phyloP scores from a whole-genome alignment of 176 grass and related monocot species.

The Carex parvula region DNA sequence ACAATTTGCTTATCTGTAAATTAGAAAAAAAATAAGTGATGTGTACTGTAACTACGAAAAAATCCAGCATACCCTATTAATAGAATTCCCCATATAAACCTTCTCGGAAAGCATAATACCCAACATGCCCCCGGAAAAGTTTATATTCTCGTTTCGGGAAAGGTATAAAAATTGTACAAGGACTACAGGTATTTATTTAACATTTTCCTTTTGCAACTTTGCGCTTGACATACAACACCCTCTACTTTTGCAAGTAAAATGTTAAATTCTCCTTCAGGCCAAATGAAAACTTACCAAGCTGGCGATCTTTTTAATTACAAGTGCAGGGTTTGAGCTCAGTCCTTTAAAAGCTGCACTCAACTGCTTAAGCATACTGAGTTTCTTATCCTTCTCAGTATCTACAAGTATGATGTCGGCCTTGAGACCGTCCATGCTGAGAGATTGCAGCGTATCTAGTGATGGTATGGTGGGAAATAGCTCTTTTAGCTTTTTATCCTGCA shows the following conservation, averaged over 20 bases:
- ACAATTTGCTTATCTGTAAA: not conserved
- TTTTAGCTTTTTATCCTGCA: constrained; percentile 98
- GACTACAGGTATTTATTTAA: not conserved
- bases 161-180: not conserved
- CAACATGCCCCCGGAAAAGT: not conserved
- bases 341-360: constrained; percentile 83
- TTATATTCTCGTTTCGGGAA: not conserved
- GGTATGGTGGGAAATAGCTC: constrained; percentile 69
- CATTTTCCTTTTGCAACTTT: not conserved
- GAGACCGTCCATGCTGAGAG: constrained; percentile 63
- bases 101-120: not conserved
- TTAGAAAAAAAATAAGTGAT: not conserved
- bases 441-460: constrained; percentile 63
- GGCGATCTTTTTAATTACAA: constrained; percentile 97
- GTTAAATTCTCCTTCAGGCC: not conserved
- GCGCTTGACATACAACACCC: not conserved
- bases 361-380: constrained; percentile 94
- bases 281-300: constrained; percentile 77
- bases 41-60: not conserved
- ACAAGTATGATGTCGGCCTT: constrained; percentile 92
- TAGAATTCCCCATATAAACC: not conserved
- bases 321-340: constrained; percentile 70
- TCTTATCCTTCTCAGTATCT: constrained; percentile 89
- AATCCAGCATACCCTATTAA: not conserved
- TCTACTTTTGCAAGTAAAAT: not conserved